These are phyloP conservation scores for Ochetophila trinervis DNA, from an alignment of 306 rosid genomes.

Conservation along the genomic window DNA sequence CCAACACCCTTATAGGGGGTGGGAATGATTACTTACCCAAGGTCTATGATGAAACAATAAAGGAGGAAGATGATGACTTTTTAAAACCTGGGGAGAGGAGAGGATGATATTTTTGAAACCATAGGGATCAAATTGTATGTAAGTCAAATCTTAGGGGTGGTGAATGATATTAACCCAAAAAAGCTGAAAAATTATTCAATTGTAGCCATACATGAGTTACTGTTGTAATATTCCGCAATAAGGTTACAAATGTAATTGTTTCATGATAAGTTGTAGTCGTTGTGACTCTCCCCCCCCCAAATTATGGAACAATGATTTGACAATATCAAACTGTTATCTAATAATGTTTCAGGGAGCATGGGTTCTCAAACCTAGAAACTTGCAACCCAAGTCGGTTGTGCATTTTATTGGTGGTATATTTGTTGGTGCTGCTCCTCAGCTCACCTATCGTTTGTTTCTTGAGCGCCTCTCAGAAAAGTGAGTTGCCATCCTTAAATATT, in stretches of 20 bases:
- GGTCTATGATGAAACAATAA: no score
- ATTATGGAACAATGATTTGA: conserved; percentile 13
- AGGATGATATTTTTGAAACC: no score
- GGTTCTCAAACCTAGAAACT: conserved; percentile 77
- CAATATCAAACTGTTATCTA: conserved; percentile 3
- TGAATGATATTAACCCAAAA: no score
- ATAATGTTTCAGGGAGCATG: conserved; percentile 74
- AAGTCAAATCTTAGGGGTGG: no score
- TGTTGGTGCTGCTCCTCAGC: conserved; percentile 99
- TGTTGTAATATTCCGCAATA: background rate
- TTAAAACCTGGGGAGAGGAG: no score
- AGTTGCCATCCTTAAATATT: conserved; percentile 15
- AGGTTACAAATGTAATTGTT: background rate
- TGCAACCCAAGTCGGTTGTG: conserved; percentile 64
- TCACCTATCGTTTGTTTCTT: conserved; percentile 86
- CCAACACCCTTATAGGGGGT: no score
- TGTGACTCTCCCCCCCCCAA: no score
- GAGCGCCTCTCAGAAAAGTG: conserved; percentile 86
- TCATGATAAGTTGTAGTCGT: background rate
- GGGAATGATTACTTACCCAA: no score
- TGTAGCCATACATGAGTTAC: background rate
- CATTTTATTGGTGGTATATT: conserved; percentile 96
- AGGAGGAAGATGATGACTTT: no score
- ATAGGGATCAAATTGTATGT: no score
- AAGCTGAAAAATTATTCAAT: background rate